Evolutionary conservation across 352 stramenopile species (phyloP), one percentile per base, ranked within the genome.

Genomic region (Pythium pectinolyticum): DNA sequence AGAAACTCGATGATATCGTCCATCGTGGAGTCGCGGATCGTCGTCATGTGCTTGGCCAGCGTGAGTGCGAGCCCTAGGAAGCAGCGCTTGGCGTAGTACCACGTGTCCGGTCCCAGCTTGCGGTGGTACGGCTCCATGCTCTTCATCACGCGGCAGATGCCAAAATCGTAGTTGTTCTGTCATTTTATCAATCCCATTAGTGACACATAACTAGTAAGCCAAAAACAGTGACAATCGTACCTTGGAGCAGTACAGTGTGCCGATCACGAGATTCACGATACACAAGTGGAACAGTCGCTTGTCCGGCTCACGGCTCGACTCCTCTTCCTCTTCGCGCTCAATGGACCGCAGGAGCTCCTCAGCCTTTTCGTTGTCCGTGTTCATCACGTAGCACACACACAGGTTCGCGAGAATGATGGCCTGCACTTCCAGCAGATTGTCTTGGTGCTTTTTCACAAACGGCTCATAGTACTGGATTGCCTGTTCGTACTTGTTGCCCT

Each of bases 241-340:
- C 67, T 98, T 99, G 65, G 95, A 96, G 78, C 95, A 99, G 73
- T 99, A 99, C 25, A 99, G 82, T 56, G 95, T 99, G 37, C 96
- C 96, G 62, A 99, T 98, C 32, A 98, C 95, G 14, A 99, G 83
- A 69, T 99, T 99, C 50, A 99, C 92, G 54, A 99, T 98, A 71
- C 95, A 99, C n/a, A 98, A 78, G 67, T 98, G 95, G 68, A 97
- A 93, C 47, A 90, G 79, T 30, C 90, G 76, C 64, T 97, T 96
- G 31, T 98, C 86, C 1, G 92, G 90, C 27, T 98, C 89, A 24
- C 86, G 86, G 46, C 73, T 84, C 20, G 83, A 86, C 52, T 97
- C 80, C 27, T 94, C 78, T 51, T 98, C 89, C 61, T 99, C 96
- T 67, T 98, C 94, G 28, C 92, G 94, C 74, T 98, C 94, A 55